These are phyloP conservation scores for Amaranthus cruentus DNA, from an alignment of 148 eudicot genomes.

Conservation along the genomic window DNA sequence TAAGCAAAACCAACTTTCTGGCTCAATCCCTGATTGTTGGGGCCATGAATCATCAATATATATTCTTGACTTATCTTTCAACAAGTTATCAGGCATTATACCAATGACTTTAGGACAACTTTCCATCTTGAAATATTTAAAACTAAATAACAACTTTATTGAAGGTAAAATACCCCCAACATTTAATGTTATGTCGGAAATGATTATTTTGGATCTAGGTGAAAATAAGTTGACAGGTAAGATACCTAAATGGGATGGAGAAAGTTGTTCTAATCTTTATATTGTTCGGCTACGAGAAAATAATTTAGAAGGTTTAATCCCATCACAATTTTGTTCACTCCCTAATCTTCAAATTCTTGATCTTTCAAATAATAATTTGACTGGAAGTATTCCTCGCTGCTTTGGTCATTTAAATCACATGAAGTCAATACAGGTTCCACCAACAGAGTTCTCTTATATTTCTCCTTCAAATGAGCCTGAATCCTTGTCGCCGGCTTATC, in stretches of 20 bases:
- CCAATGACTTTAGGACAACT: conserved; percentile 24
- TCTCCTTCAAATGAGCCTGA: too few relatives aligned
- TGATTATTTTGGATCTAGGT: conserved; percentile 34
- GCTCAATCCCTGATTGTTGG: conserved; percentile 31
- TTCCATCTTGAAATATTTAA: not conserved
- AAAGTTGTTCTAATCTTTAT: not conserved
- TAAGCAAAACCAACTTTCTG: conserved; percentile 18
- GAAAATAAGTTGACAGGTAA: conserved; percentile 32
- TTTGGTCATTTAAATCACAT: conserved; percentile 26
- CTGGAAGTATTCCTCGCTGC: conserved; percentile 38
- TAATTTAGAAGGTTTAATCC: conserved; percentile 35
- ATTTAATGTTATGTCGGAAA: not conserved
- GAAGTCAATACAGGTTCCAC: not conserved
- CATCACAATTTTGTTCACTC: conserved; percentile 26
- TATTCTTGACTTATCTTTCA: conserved; percentile 28
- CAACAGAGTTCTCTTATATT: not conserved
- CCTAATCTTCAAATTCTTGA: conserved; percentile 34
- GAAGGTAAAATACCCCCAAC: conserved; percentile 30
- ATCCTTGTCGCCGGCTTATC: too few relatives aligned
- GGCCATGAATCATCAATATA: not conserved
- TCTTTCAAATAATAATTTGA: conserved; percentile 31
- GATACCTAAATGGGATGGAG: conserved; percentile 24
- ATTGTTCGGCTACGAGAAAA: conserved; percentile 26
- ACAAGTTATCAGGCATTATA: conserved; percentile 32
- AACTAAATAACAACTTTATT: conserved; percentile 31